phyloP scores from a whole-genome alignment of 805 yeast genomes.

The Barnettozyma pratensis region DNA sequence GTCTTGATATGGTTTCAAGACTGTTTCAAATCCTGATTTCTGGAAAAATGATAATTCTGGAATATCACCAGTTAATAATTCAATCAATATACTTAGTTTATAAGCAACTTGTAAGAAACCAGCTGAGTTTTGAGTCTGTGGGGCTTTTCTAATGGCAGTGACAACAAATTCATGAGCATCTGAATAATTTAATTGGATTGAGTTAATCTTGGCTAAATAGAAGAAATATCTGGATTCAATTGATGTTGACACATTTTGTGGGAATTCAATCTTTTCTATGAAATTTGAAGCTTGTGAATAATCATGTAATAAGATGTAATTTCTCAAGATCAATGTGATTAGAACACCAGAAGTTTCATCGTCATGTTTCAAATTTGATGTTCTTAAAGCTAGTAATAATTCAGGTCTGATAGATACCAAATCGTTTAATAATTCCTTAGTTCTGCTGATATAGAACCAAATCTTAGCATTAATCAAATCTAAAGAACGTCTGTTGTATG shows the following conservation, averaged over 20 bases:
- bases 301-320: slow-evolving; percentile 72
- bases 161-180: slow-evolving; percentile 85
- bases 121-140: slow-evolving; percentile 76
- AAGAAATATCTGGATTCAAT: slow-evolving; percentile 88
- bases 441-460: slow-evolving; percentile 86
- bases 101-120: slow-evolving; percentile 91
- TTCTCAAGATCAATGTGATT: slow-evolving; percentile 80
- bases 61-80: slow-evolving; percentile 92
- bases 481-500: slow-evolving; percentile 73
- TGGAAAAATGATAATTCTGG: slow-evolving; percentile 84
- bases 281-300: slow-evolving; percentile 84
- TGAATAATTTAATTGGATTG: slow-evolving; percentile 90
- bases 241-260: slow-evolving; percentile 78
- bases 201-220: slow-evolving; percentile 84
- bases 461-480: slow-evolving; percentile 85
- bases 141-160: slow-evolving; percentile 95
- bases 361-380: slow-evolving; percentile 89
- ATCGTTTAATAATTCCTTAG: slow-evolving; percentile 57
- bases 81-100: slow-evolving; percentile 82
- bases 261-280: slow-evolving; percentile 85
- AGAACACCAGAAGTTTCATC: slow-evolving; percentile 85
- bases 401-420: slow-evolving; percentile 59
- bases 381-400: slow-evolving; percentile 70
- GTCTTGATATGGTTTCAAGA: slow-evolving; percentile 76
- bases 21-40: slow-evolving; percentile 51